Percentiles rank a stretch among this genome's conserved stretches.
These are phyloP conservation scores for Vitis amurensis DNA, from an alignment of 164 flowering plant species.

Conservation along the genomic window DNA sequence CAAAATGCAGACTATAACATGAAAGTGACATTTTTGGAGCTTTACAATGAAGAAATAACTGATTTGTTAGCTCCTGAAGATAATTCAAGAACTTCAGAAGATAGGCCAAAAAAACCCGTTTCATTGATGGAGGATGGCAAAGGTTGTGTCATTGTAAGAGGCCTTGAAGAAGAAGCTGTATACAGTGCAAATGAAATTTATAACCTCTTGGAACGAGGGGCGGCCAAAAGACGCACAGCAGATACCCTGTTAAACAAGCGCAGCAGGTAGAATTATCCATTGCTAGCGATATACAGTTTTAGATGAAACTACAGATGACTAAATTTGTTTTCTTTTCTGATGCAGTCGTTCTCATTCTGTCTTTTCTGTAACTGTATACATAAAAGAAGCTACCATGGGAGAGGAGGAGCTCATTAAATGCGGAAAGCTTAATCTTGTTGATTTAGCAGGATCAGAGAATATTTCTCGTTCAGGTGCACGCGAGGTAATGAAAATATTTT, in stretches of 20 bases:
- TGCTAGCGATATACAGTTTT: background rate
- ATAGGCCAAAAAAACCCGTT: conserved; percentile 51
- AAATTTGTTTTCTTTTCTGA: conserved; percentile 1
- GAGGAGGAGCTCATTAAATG: conserved; percentile 67
- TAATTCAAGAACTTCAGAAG: conserved; percentile 36
- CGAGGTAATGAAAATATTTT: conserved; percentile 36
- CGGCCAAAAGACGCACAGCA: conserved; percentile 63
- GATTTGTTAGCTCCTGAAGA: conserved; percentile 59
- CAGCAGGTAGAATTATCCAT: conserved; percentile 42
- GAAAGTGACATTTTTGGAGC: conserved; percentile 72
- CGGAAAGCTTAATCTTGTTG: conserved; percentile 70
- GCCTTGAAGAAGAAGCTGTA: conserved; percentile 65
- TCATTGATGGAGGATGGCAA: conserved; percentile 70
- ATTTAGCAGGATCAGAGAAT: conserved; percentile 75
- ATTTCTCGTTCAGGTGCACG: conserved; percentile 64
- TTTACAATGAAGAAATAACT: conserved; percentile 66
- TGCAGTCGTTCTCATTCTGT: conserved; percentile 69
- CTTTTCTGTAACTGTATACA: conserved; percentile 52
- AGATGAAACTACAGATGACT: background rate
- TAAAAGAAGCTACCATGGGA: conserved; percentile 55
- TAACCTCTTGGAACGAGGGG: conserved; percentile 51
- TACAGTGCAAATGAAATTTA: conserved; percentile 56
- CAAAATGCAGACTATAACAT: conserved; percentile 66
- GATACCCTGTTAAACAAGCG: conserved; percentile 66
- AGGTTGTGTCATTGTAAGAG: conserved; percentile 61